Evolutionary conservation across 164 flowering plant genomes (phyloP).

Genomic region (Nelumbo lutea): DNA sequence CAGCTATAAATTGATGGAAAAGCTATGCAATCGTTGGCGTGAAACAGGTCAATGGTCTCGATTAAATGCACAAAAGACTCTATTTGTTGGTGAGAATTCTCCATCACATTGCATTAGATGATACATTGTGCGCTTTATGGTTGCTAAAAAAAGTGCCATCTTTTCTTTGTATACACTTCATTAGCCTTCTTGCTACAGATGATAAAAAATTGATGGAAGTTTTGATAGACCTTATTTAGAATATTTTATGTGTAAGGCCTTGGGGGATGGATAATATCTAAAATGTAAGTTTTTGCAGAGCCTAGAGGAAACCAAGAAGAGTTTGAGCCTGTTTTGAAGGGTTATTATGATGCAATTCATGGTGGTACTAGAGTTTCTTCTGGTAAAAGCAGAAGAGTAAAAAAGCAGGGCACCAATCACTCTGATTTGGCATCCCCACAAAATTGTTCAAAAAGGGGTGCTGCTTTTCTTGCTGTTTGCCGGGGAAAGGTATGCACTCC

Average conservation of each 20-base stretch:
- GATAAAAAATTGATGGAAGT: neutral
- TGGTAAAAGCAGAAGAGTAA: conserved; percentile 46
- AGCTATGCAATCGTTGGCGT: conserved; percentile 69
- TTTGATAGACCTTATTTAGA: neutral
- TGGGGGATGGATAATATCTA: neutral
- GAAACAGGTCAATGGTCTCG: conserved; percentile 94
- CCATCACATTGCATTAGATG: neutral
- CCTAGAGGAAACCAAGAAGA: conserved; percentile 86
- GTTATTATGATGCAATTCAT: conserved; percentile 57
- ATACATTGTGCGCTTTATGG: too few species aligned
- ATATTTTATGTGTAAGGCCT: neutral
- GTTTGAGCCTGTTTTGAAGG: conserved; percentile 64
- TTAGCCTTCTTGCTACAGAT: neutral
- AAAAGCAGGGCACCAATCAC: conserved; percentile 30
- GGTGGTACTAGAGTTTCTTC: conserved; percentile 24
- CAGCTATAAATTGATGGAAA: conserved; percentile 93
- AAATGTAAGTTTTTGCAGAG: conserved; percentile 34
- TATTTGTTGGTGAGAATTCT: conserved; percentile 66
- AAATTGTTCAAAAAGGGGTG: conserved; percentile 38
- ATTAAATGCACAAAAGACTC: conserved; percentile 57
- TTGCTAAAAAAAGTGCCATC: neutral
- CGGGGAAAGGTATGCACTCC: conserved; percentile 76
- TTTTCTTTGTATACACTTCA: neutral
- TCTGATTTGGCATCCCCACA: conserved; percentile 11
- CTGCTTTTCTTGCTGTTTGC: conserved; percentile 93